Conservation (phyloP, 1,139 yeast genomes). For the Entelexis paramagnoliae region DNA sequence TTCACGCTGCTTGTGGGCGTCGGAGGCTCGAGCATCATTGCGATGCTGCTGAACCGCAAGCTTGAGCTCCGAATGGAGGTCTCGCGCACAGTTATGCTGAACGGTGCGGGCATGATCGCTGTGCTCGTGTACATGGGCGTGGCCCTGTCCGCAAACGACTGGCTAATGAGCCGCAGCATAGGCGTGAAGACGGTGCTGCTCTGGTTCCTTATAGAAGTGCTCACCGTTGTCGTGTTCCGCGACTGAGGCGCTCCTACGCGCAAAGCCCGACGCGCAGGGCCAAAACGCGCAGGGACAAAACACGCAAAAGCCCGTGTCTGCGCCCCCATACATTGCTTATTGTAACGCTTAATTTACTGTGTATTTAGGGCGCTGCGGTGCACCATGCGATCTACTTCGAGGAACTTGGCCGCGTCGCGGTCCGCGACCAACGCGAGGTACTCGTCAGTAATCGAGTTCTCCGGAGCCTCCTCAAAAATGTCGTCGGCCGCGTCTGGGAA, state of each 20-base stretch:
- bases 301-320: no score
- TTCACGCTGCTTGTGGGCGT: conserved; percentile 52
- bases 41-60: conserved; percentile 31
- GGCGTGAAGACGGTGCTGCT: conserved; percentile 46
- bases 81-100: conserved; percentile 41
- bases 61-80: conserved; percentile 35
- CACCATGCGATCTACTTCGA: conserved; percentile 20
- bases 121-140: conserved; percentile 46
- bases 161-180: conserved; percentile 52
- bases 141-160: conserved; percentile 50
- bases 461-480: conserved; percentile 16
- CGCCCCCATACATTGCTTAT: no score
- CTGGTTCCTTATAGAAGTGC: conserved; percentile 41
- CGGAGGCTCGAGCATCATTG: conserved; percentile 55
- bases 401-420: conserved; percentile 18
- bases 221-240: conserved; percentile 26
- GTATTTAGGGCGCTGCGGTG: conserved; percentile 12
- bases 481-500: conserved; percentile 17
- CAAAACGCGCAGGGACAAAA: no score
- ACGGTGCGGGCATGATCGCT: conserved; percentile 43
- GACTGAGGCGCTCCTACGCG: no score
- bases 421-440: conserved; percentile 16
- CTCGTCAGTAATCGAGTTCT: conserved; percentile 10
- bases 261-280: no score
- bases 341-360: neutral